Percentiles rank a stretch among this genome's conserved stretches.
Conservation (phyloP, 805 yeast species). For the Cyberlindnera nakhonratchasimensis region DNA sequence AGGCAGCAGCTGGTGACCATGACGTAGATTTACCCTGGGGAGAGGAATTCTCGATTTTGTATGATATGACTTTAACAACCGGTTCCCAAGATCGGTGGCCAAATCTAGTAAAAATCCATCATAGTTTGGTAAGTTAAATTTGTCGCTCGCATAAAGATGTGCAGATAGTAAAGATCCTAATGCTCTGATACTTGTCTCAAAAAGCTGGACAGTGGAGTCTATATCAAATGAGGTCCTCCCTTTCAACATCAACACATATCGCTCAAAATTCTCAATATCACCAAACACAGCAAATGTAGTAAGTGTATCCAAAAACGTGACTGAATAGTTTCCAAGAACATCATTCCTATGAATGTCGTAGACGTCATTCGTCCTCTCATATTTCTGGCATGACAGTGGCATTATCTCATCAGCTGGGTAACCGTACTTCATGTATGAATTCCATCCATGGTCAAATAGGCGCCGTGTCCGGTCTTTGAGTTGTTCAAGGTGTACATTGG, state of each 20-base stretch:
- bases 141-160: slow-evolving; percentile 58
- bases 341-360: slow-evolving; percentile 67
- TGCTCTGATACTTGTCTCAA: slow-evolving; percentile 79
- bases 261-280: slow-evolving; percentile 52
- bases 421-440: slow-evolving; percentile 61
- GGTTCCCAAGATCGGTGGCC: slow-evolving; percentile 73
- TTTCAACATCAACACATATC: slow-evolving; percentile 36
- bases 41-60: slow-evolving; percentile 65
- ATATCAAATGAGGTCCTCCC: slow-evolving; percentile 9
- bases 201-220: slow-evolving; percentile 78
- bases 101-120: slow-evolving; percentile 67
- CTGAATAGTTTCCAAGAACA: slow-evolving; percentile 78
- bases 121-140: slow-evolving; percentile 41
- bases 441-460: slow-evolving; percentile 74
- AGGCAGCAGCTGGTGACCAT: slow-evolving; percentile 49
- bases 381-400: slow-evolving; percentile 69
- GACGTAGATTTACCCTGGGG: slow-evolving; percentile 70
- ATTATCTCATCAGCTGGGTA: slow-evolving; percentile 80
- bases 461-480: slow-evolving; percentile 45
- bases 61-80: slow-evolving; percentile 67
- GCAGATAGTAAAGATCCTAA: slow-evolving; percentile 79
- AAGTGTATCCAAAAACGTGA: slow-evolving; percentile 73
- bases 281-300: slow-evolving; percentile 76
- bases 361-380: slow-evolving; percentile 57
- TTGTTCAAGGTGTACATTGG: slow-evolving; percentile 28